Conservation (phyloP, 106 monocot genomes). For the Acorus calamus region DNA sequence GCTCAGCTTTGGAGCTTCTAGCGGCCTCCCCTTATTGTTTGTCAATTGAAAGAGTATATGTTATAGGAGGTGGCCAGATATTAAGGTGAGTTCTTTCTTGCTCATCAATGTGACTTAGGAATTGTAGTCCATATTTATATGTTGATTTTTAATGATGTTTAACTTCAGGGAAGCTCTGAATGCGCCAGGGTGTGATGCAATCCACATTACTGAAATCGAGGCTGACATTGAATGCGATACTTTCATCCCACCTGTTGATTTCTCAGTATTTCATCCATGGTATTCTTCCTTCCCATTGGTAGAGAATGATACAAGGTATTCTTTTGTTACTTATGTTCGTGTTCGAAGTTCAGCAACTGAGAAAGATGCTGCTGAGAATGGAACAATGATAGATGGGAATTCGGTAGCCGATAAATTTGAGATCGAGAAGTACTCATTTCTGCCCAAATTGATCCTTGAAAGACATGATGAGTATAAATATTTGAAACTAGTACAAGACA, state of each 20-base stretch:
- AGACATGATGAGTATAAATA: slow-evolving; percentile 77
- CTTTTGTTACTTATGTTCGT: slow-evolving; percentile 83
- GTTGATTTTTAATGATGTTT: slow-evolving; percentile 5
- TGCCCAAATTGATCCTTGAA: slow-evolving; percentile 67
- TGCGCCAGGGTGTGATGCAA: slow-evolving; percentile 75
- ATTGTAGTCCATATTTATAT: not conserved
- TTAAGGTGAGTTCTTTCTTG: slow-evolving; percentile 42
- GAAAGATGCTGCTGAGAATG: slow-evolving; percentile 22
- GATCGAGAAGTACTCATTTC: slow-evolving; percentile 64
- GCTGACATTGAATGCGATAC: slow-evolving; percentile 75
- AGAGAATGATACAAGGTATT: slow-evolving; percentile 64
- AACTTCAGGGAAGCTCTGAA: slow-evolving; percentile 65
- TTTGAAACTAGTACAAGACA: slow-evolving; percentile 70
- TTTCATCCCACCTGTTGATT: slow-evolving; percentile 74
- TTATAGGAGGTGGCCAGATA: slow-evolving; percentile 88
- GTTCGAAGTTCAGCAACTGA: slow-evolving; percentile 26
- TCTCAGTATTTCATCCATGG: slow-evolving; percentile 73
- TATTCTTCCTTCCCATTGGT: slow-evolving; percentile 60
- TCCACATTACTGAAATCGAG: slow-evolving; percentile 90
- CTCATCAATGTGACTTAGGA: not conserved
- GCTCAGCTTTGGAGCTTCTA: slow-evolving; percentile 66
- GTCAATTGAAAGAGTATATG: slow-evolving; percentile 84
- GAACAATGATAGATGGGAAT: slow-evolving; percentile 12
- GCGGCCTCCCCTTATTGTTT: slow-evolving; percentile 71
- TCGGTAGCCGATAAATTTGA: slow-evolving; percentile 36